These are phyloP conservation scores for Cylindricascospora bacillispora DNA, from an alignment of 1,139 yeast genomes.

Conservation along the genomic window DNA sequence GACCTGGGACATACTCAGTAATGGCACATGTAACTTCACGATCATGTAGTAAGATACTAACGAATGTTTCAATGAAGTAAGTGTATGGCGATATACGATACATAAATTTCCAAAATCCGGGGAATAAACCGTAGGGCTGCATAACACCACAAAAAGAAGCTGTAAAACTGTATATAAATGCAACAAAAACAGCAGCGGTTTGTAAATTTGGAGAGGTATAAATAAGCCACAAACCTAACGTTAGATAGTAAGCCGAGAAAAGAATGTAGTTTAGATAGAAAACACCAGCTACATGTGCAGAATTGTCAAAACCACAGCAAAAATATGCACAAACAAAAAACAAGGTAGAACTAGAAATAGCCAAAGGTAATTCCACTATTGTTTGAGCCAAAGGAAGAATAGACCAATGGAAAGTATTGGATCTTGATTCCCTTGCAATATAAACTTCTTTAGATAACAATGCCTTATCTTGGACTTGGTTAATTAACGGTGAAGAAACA, in stretches of 20 bases:
- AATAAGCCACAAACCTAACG: constrained; percentile 40
- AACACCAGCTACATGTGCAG: constrained; percentile 40
- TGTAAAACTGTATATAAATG: constrained; percentile 38
- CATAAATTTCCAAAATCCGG: constrained; percentile 58
- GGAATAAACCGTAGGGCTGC: constrained; percentile 39
- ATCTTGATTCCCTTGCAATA: constrained; percentile 47
- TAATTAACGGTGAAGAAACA: constrained; percentile 40
- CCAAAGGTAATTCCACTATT: constrained; percentile 39
- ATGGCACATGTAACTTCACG: constrained; percentile 39
- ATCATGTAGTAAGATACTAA: constrained; percentile 38
- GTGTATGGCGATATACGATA: constrained; percentile 57
- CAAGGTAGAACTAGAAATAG: constrained; percentile 35
- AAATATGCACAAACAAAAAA: constrained; percentile 42
- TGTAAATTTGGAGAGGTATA: constrained; percentile 46
- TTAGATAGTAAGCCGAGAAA: constrained; percentile 39
- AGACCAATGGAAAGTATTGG: constrained; percentile 54
- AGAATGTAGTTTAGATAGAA: constrained; percentile 35
- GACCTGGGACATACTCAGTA: constrained; percentile 37
- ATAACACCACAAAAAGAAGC: constrained; percentile 47
- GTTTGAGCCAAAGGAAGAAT: constrained; percentile 38
- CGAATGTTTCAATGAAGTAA: constrained; percentile 47
- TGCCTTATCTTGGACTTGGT: constrained; percentile 47
- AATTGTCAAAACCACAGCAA: constrained; percentile 37
- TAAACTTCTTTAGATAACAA: constrained; percentile 39
- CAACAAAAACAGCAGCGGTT: constrained; percentile 43